Percentiles rank a stretch among this genome's conserved stretches.
Conservation (phyloP, 2,329 filamentous ascomycete genomes). For the Pseudopyrenochaeta lycopersici region DNA sequence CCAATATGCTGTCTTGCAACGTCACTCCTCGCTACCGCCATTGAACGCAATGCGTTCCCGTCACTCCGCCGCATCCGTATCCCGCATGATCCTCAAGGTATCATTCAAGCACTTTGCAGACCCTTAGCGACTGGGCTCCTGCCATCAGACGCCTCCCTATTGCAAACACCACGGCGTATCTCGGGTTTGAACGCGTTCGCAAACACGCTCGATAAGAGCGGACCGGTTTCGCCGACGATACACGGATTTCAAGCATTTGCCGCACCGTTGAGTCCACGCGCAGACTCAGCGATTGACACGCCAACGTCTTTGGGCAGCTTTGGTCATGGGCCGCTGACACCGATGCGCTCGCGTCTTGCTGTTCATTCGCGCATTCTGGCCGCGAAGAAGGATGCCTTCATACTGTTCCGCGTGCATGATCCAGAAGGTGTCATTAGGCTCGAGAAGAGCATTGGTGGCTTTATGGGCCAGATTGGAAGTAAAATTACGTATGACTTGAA, state of each 20-base stretch:
- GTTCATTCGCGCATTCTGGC: conserved; percentile 73
- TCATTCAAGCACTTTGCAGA: conserved; percentile 74
- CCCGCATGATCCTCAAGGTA: conserved; percentile 74
- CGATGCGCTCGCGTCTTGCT: conserved; percentile 67
- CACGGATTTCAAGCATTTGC: conserved; percentile 1
- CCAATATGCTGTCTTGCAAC: conserved; percentile 65
- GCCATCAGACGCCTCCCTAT: conserved; percentile 43
- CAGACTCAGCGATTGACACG: conserved; percentile 30
- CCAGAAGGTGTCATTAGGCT: conserved; percentile 61
- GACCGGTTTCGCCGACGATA: not conserved
- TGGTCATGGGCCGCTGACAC: conserved; percentile 29
- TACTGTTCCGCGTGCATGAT: conserved; percentile 65
- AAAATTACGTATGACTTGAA: conserved; percentile 68
- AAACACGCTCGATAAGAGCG: conserved; percentile 1
- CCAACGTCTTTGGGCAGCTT: conserved; percentile 11
- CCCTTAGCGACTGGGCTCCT: conserved; percentile 66
- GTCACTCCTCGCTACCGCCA: conserved; percentile 70
- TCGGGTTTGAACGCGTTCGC: conserved; percentile 1
- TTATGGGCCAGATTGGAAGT: conserved; percentile 68
- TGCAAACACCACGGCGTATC: conserved; percentile 14
- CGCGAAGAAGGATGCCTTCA: conserved; percentile 63
- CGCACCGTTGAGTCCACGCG: conserved; percentile 13
- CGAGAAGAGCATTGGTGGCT: conserved; percentile 66
- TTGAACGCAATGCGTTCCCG: conserved; percentile 70
- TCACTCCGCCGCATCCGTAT: conserved; percentile 66